These are phyloP conservation scores for Chaetomiaceae sp. DNA, from an alignment of 2,329 filamentous ascomycete species.

Conservation along the genomic window DNA sequence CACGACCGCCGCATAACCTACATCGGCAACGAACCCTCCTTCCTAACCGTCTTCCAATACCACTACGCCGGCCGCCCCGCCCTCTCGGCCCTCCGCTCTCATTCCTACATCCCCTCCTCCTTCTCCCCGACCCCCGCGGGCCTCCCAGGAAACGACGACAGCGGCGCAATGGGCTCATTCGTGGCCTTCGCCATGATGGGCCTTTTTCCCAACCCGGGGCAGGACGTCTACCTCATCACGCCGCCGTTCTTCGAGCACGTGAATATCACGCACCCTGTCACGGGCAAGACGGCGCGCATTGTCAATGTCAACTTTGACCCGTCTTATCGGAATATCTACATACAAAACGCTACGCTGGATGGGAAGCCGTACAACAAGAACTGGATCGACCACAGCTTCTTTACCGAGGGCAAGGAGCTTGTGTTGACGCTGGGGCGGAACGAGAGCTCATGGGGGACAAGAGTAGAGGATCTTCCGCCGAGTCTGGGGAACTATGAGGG, in stretches of 20 bases:
- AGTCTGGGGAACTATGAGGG: slow-evolving; percentile 43
- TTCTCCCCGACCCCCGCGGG: slow-evolving; percentile 57
- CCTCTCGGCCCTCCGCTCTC: slow-evolving; percentile 48
- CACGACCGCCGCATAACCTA: slow-evolving; percentile 62
- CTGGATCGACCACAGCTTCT: slow-evolving; percentile 67
- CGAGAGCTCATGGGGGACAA: slow-evolving; percentile 63
- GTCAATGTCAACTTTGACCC: slow-evolving; percentile 60
- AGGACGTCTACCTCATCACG: slow-evolving; percentile 67
- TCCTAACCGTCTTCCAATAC: slow-evolving; percentile 63
- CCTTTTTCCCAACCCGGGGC: slow-evolving; percentile 63
- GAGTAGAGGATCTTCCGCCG: slow-evolving; percentile 56
- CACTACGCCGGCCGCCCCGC: slow-evolving; percentile 64
- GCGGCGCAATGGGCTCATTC: slow-evolving; percentile 66
- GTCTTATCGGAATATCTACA: slow-evolving; percentile 53
- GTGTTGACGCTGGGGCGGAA: slow-evolving; percentile 56
- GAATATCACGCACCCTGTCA: slow-evolving; percentile 53
- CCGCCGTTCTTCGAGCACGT: slow-evolving; percentile 63
- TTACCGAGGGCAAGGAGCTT: slow-evolving; percentile 58
- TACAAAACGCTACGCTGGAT: slow-evolving; percentile 61
- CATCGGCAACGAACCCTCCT: slow-evolving; percentile 59
- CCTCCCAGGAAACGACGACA: slow-evolving; percentile 67
- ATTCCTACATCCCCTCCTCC: slow-evolving; percentile 61
- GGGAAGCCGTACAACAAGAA: slow-evolving; percentile 58
- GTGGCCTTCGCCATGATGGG: slow-evolving; percentile 65
- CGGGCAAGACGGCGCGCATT: slow-evolving; percentile 56